phyloP scores from a whole-genome alignment of 2,329 filamentous ascomycete species.

The Tolypocladium sp. region DNA sequence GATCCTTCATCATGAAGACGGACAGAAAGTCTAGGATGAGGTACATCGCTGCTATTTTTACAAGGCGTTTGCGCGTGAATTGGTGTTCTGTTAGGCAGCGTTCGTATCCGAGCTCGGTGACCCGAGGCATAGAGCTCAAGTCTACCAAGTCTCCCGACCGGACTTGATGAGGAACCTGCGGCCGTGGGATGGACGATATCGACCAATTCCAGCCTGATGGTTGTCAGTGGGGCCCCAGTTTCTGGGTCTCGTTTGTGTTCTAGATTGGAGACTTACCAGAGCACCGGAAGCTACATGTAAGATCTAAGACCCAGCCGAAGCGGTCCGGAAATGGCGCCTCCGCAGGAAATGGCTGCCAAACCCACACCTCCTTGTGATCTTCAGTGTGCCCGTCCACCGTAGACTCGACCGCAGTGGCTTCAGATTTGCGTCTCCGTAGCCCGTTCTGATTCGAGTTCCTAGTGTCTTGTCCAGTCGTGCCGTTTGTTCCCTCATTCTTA shows the following conservation, averaged over 20 bases:
- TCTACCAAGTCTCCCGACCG: constrained; percentile 26
- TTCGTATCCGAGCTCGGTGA: constrained; percentile 35
- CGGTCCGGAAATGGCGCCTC: constrained; percentile 37
- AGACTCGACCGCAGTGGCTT: background rate
- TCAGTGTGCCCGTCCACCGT: background rate
- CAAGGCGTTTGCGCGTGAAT: constrained; percentile 36
- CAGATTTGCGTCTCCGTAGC: constrained; percentile 11
- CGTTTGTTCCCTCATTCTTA: background rate
- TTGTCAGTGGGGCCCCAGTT: background rate
- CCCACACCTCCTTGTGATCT: constrained; percentile 34
- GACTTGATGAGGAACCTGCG: constrained; percentile 25
- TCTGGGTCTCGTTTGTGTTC: too few relatives aligned
- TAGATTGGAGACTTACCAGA: constrained; percentile 30
- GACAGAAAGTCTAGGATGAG: constrained; percentile 62
- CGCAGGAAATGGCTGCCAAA: constrained; percentile 52
- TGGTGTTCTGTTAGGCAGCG: constrained; percentile 29
- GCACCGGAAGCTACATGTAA: constrained; percentile 44
- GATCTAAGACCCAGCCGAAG: constrained; percentile 45
- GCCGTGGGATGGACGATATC: constrained; percentile 39
- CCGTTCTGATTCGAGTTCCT: constrained; percentile 2
- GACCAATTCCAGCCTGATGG: constrained; percentile 47
- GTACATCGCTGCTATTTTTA: constrained; percentile 46
- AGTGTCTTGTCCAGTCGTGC: background rate
- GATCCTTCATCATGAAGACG: constrained; percentile 62
- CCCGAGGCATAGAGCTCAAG: constrained; percentile 30